These are phyloP conservation scores for Discostella stelligeroides DNA, from an alignment of 108 stramenopile genomes.

Conservation along the genomic window DNA sequence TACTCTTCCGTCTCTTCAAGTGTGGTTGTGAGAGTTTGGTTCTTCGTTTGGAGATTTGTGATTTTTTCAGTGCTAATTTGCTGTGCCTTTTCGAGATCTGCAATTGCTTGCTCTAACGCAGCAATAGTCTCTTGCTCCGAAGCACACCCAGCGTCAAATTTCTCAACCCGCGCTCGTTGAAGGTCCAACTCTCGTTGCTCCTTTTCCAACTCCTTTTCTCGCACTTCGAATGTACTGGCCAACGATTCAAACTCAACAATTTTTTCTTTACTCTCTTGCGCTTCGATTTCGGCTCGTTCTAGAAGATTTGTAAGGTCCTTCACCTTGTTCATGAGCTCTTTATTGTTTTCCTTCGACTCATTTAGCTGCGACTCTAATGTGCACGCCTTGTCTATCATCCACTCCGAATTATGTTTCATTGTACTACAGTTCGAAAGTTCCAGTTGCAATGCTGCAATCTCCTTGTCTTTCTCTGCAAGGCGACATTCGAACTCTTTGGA, in stretches of 20 bases:
- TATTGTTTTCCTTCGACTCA: conserved; percentile 22
- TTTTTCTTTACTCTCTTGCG: conserved; percentile 18
- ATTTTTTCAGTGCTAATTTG: conserved; percentile 24
- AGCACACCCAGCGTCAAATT: conserved; percentile 26
- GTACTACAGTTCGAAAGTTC: conserved; percentile 5
- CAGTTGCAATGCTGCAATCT: conserved; percentile 14
- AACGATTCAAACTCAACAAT: conserved; percentile 16
- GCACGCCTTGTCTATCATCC: conserved; percentile 23
- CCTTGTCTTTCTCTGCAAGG: conserved; percentile 18
- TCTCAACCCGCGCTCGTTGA: conserved; percentile 30
- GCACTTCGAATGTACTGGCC: conserved; percentile 17
- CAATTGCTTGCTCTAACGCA: conserved; percentile 37
- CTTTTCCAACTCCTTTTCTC: conserved; percentile 36
- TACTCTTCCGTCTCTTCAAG: conserved; percentile 34
- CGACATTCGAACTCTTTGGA: conserved; percentile 11
- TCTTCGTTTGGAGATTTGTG: conserved; percentile 25
- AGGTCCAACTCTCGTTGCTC: conserved; percentile 20
- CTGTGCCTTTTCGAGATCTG: conserved; percentile 38
- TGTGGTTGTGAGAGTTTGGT: conserved; percentile 31
- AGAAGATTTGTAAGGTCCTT: conserved; percentile 25
- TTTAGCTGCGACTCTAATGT: conserved; percentile 24
- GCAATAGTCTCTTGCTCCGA: conserved; percentile 44
- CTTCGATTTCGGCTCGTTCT: conserved; percentile 9
- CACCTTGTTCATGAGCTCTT: conserved; percentile 19
- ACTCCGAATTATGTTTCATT: conserved; percentile 8